phyloP scores from a whole-genome alignment of 805 yeast species.

The Wickerhamiella galacta region DNA sequence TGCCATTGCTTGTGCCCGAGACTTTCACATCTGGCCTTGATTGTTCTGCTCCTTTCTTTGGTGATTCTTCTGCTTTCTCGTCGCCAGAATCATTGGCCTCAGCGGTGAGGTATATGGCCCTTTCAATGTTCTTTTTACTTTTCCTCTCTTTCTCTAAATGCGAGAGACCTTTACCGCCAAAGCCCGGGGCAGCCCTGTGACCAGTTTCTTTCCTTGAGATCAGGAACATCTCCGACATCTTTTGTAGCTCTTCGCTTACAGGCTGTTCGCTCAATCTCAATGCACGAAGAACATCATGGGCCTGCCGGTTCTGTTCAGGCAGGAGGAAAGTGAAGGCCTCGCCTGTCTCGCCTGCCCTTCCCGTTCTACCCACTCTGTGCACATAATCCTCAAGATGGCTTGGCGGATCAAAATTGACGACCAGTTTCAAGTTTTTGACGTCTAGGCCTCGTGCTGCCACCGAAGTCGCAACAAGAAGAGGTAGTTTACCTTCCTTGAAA shows the following conservation, averaged over 20 bases:
- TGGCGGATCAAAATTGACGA: constrained; percentile 69
- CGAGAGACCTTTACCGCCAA: background rate
- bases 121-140: background rate
- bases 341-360: constrained; percentile 75
- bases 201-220: too few species aligned
- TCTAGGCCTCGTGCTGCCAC: constrained; percentile 91
- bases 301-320: constrained; percentile 42
- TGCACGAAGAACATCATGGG: constrained; percentile 46
- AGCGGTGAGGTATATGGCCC: background rate
- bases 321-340: constrained; percentile 57
- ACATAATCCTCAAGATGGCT: constrained; percentile 89
- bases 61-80: background rate
- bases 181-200: too few species aligned
- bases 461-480: constrained; percentile 73
- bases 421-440: constrained; percentile 70
- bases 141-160: background rate
- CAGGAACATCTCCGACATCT: too few species aligned
- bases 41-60: too few species aligned
- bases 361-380: constrained; percentile 92
- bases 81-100: background rate
- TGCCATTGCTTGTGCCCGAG: too few species aligned
- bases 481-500: constrained; percentile 42
- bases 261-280: too few species aligned
- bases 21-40: too few species aligned
- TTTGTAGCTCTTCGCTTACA: too few species aligned